Conservation (phyloP, 768 basidiomycete species). For the Mycena haematopus region DNA sequence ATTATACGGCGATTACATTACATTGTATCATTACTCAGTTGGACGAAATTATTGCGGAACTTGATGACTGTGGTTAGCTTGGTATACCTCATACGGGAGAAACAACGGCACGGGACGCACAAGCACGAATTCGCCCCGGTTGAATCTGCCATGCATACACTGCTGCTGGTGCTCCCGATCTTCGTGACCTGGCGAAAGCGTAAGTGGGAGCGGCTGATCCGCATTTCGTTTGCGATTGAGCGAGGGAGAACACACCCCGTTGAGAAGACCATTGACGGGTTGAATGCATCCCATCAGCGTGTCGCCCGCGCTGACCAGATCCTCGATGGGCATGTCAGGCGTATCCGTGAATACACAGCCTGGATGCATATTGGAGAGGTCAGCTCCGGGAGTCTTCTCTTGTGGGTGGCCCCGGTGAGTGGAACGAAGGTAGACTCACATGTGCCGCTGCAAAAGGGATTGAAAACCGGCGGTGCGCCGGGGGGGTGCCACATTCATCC, state of each 20-base stretch:
- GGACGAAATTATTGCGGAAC: not conserved
- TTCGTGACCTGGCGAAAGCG: constrained; percentile 9
- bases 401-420: too few relatives aligned
- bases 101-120: not conserved
- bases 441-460: constrained; percentile 23
- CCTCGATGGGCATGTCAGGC: not conserved
- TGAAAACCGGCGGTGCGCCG: constrained; percentile 4
- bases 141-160: constrained; percentile 12
- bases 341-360: constrained; percentile 26
- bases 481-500: constrained; percentile 12
- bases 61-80: not conserved
- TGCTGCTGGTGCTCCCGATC: not conserved
- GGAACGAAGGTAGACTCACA: constrained; percentile 4
- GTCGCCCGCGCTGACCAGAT: constrained; percentile 14
- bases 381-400: too few relatives aligned
- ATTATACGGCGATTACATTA: not conserved
- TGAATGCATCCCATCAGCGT: constrained; percentile 14
- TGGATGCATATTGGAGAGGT: not conserved
- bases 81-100: not conserved
- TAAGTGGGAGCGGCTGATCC: too few relatives aligned
- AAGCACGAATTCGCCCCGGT: constrained; percentile 12
- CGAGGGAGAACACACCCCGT: constrained; percentile 11
- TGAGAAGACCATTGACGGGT: constrained; percentile 12
- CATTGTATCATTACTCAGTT: not conserved
- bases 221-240: too few relatives aligned